Evolutionary conservation across 1,284 basidiomycete genomes (phyloP).

Genomic region (Cutaneotrichosporon dermatis): DNA sequence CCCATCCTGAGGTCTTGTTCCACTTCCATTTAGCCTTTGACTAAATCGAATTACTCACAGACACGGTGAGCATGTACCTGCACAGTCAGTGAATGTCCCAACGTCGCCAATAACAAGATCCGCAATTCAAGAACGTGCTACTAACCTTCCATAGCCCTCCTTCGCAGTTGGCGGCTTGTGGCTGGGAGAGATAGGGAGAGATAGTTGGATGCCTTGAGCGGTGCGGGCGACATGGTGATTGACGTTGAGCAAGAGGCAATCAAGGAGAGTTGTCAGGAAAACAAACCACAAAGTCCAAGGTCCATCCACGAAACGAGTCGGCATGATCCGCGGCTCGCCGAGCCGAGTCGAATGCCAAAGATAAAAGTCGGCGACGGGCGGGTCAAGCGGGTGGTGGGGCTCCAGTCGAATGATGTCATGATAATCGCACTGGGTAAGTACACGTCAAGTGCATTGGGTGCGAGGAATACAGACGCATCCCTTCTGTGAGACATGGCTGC

Average conservation of each 20-base stretch:
- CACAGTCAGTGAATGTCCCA: background rate
- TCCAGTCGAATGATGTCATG: no score
- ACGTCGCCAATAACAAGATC: constrained; percentile 19
- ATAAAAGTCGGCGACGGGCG: no score
- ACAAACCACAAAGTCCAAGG: background rate
- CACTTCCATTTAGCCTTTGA: background rate
- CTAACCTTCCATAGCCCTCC: constrained; percentile 19
- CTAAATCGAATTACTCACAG: background rate
- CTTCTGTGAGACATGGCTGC: background rate
- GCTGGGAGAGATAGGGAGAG: constrained; percentile 32
- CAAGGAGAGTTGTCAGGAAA: no score
- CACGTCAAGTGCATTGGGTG: no score
- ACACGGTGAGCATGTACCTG: constrained; percentile 38
- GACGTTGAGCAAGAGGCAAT: background rate
- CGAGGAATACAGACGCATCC: no score
- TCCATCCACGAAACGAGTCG: background rate
- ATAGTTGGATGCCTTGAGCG: constrained; percentile 35
- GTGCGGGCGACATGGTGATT: constrained; percentile 14
- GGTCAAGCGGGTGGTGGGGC: no score
- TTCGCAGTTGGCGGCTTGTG: constrained; percentile 23
- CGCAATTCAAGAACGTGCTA: constrained; percentile 31
- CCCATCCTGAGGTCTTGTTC: constrained; percentile 36
- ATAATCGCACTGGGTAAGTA: no score
- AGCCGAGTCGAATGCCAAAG: background rate
- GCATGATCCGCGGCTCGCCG: background rate